Base-by-base conservation (phyloP, 805 yeast species). In the Teunomyces lycoperdinae region DNA sequence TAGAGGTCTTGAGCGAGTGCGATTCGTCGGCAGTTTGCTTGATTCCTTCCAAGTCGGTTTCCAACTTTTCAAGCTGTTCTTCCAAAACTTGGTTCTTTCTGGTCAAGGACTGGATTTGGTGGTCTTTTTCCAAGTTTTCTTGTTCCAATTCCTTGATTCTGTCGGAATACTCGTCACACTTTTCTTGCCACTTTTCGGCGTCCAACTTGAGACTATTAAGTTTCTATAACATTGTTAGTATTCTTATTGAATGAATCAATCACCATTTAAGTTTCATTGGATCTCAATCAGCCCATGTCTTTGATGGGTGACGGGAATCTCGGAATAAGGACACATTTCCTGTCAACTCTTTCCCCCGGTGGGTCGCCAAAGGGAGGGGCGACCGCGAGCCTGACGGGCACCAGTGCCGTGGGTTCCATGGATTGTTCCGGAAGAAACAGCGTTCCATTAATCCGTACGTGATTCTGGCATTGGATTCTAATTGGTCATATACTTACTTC, bases 101-200 rank as follows among this genome's bases (percentile, higher is more conserved):
- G 54, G 91, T 84, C 71, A 94, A 81, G 4, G 97, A 79, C 66
- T 89, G 90, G 70, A 94, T 89, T 70, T 89, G 94, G 77, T 94
- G 92, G 70, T 94, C 99, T 76, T 91, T 91, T 58, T 89, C 92
- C 58, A 88, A 77, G 66, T 81, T 80, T 64, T 89, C 96, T 75
- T 92, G 97, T 72, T 92, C 98, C 70, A 92, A 79, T 65, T 79
- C 85, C 79, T 91, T 94, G 74, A 87, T 83, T 68, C 84, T 84
- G 54, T 78, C 83, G 52, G 83, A 73, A 62, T 87, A 80, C 62
- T 88, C 96, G 64, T 94, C 99, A 52, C 94, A 85, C 78, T 90
- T 89, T 70, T 89, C 97, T 77, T 92, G 97, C 89, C 99, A 95
- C 61, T 85, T 78, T 77, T 94, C 99, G 58, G 96, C 92, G 68